Evolutionary conservation across 306 rosid genomes (phyloP).

Genomic region (Medicago truncatula): MtrunA17r5.0-ANR NC_053044.1:55316001-55316500

Average conservation of each 20-base stretch:
- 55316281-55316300: constrained; percentile 82
- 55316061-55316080: neutral
- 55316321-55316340: constrained; percentile 98
- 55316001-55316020: constrained; percentile 25
- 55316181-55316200: too few species aligned
- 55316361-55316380: constrained; percentile 77
- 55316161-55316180: too few species aligned
- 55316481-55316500: constrained; percentile 90
- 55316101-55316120: neutral
- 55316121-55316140: too few species aligned
- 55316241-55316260: constrained; percentile 25
- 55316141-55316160: too few species aligned
- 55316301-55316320: constrained; percentile 87
- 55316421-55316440: constrained; percentile 76
- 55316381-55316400: constrained; percentile 66
- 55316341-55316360: constrained; percentile 97
- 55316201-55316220: constrained; percentile 6
- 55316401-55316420: constrained; percentile 80
- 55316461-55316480: constrained; percentile 92
- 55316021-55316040: constrained; percentile 9
- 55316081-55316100: neutral
- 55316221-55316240: constrained; percentile 32
- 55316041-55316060: constrained; percentile 19
- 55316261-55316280: constrained; percentile 81
- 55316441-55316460: constrained; percentile 93